Evolutionary conservation across 2,329 filamentous ascomycete genomes (phyloP).

Genomic region (Tolypocladium endophyticum): DNA sequence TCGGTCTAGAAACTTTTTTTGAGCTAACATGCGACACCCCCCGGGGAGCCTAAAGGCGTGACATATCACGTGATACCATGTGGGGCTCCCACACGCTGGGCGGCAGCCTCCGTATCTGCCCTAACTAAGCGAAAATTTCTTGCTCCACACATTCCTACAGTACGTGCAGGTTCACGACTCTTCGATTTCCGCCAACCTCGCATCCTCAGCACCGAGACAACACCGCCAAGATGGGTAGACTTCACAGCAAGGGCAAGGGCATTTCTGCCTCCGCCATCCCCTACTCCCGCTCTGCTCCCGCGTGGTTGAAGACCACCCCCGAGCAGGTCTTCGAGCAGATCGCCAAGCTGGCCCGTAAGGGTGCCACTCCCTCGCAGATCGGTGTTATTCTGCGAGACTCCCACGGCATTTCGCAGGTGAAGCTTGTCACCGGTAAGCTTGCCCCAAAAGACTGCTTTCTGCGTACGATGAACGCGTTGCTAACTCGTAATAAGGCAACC

Average conservation of each 20-base stretch:
- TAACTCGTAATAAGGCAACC: slow-evolving; percentile 68
- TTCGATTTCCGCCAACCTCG: slow-evolving; percentile 15
- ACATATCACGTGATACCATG: neutral
- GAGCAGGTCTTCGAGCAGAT: slow-evolving; percentile 99
- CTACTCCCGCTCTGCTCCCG: slow-evolving; percentile 85
- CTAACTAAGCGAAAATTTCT: slow-evolving; percentile 36
- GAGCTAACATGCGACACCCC: neutral
- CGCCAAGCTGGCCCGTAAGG: slow-evolving; percentile 98
- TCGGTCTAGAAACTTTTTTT: neutral
- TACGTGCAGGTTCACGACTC: slow-evolving; percentile 14
- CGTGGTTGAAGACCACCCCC: slow-evolving; percentile 98
- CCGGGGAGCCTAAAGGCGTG: neutral
- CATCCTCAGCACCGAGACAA: slow-evolving; percentile 26
- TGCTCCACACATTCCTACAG: slow-evolving; percentile 27
- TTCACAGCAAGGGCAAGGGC: slow-evolving; percentile 99
- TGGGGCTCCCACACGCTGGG: neutral
- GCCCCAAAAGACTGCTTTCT: neutral
- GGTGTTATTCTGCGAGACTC: slow-evolving; percentile 97
- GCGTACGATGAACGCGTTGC: slow-evolving; percentile 8
- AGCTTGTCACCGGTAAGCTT: slow-evolving; percentile 83
- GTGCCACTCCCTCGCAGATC: slow-evolving; percentile 96
- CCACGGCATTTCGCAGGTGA: slow-evolving; percentile 96
- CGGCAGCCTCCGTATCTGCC: slow-evolving; percentile 16
- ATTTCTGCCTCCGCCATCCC: slow-evolving; percentile 93
- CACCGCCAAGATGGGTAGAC: slow-evolving; percentile 73